Percentiles rank a stretch among this genome's conserved stretches.
phyloP scores from a whole-genome alignment of 2,329 filamentous ascomycete species.

The Alternaria gansuensis region DNA sequence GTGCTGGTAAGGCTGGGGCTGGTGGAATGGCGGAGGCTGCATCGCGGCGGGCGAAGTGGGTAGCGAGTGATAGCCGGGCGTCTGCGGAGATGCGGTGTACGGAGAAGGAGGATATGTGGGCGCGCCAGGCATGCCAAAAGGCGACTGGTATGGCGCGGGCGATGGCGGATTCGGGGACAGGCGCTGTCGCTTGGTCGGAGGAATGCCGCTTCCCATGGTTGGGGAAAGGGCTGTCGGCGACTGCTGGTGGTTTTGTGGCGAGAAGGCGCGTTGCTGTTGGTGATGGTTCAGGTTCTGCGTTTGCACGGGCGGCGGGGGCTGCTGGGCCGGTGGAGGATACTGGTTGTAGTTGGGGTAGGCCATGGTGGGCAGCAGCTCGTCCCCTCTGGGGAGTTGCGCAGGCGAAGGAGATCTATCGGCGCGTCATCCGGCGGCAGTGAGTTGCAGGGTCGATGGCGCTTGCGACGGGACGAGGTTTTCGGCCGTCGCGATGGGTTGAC shows the following conservation, averaged over 20 bases:
- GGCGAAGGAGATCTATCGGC: conserved; percentile 34
- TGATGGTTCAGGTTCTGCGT: conserved; percentile 56
- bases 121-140: conserved; percentile 48
- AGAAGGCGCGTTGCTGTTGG: conserved; percentile 54
- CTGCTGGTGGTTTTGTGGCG: conserved; percentile 56
- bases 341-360: conserved; percentile 45
- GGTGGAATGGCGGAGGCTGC: conserved; percentile 57
- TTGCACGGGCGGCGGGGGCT: conserved; percentile 48
- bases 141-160: conserved; percentile 56
- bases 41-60: conserved; percentile 44
- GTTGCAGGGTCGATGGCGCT: conserved; percentile 5
- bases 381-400: conserved; percentile 37
- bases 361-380: conserved; percentile 46
- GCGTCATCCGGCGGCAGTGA: conserved; percentile 33
- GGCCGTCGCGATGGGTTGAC: conserved; percentile 21
- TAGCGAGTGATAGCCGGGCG: conserved; percentile 40
- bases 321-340: conserved; percentile 38
- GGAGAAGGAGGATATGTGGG: conserved; percentile 56
- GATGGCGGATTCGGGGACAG: conserved; percentile 74
- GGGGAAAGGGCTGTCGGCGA: conserved; percentile 63
- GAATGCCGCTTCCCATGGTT: conserved; percentile 55
- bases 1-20: conserved; percentile 60
- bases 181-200: conserved; percentile 76
- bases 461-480: conserved; percentile 18
- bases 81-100: conserved; percentile 50